These are phyloP conservation scores for Aureobasidium sp. DNA, from an alignment of 2,329 filamentous ascomycete genomes.

Conservation along the genomic window DNA sequence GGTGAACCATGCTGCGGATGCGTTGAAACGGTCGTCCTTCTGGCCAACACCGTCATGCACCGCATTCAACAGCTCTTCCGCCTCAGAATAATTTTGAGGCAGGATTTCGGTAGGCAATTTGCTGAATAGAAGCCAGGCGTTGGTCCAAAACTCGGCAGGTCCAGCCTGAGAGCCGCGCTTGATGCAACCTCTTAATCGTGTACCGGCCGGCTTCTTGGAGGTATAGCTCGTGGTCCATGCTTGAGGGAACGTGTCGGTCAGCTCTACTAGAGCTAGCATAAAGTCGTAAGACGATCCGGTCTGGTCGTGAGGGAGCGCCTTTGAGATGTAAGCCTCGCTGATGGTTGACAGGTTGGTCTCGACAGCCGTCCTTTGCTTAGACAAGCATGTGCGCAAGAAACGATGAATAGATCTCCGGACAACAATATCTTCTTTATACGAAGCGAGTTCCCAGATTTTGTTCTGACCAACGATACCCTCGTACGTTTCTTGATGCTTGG, in stretches of 20 bases:
- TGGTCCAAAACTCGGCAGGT: slow-evolving; percentile 62
- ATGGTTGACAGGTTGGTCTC: slow-evolving; percentile 44
- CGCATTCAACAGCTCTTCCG: slow-evolving; percentile 55
- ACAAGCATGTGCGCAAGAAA: slow-evolving; percentile 44
- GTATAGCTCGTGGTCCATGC: slow-evolving; percentile 64
- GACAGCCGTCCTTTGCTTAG: slow-evolving; percentile 34
- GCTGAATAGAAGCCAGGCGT: slow-evolving; percentile 53
- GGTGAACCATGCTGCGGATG: slow-evolving; percentile 61
- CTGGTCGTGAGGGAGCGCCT: slow-evolving; percentile 66
- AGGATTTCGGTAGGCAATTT: slow-evolving; percentile 49
- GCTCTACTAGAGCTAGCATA: slow-evolving; percentile 54
- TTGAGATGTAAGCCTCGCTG: slow-evolving; percentile 62
- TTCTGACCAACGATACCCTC: slow-evolving; percentile 57
- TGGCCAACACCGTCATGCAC: slow-evolving; percentile 62
- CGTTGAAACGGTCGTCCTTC: slow-evolving; percentile 66
- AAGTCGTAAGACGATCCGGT: slow-evolving; percentile 65
- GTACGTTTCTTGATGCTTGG: slow-evolving; percentile 55
- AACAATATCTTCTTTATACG: slow-evolving; percentile 44
- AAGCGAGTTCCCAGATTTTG: slow-evolving; percentile 52
- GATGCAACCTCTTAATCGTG: slow-evolving; percentile 61
- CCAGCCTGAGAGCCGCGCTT: slow-evolving; percentile 80
- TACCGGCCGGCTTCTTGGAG: slow-evolving; percentile 48
- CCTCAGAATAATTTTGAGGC: slow-evolving; percentile 44
- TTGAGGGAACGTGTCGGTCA: slow-evolving; percentile 58
- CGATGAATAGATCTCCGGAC: slow-evolving; percentile 52